Percentiles rank a stretch among this genome's conserved stretches.
phyloP scores from a whole-genome alignment of 192 early-diverging fungal species.

The Phlyctochytrium bullatum region DNA sequence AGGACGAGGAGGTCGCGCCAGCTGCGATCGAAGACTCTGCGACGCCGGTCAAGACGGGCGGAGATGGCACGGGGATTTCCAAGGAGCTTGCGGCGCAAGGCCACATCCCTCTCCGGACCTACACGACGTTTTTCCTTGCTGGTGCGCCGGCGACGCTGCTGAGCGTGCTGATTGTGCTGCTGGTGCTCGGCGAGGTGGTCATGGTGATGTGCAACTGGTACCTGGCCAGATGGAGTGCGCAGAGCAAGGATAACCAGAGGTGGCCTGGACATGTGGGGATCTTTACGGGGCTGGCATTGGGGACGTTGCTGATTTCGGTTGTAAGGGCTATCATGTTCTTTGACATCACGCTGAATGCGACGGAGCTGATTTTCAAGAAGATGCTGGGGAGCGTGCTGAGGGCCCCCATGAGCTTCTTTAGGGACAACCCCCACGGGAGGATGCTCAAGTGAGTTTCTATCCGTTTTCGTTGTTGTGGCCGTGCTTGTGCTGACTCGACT shows the following conservation, averaged over 20 bases:
- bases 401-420: conserved; percentile 59
- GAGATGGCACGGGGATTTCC: no score
- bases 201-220: conserved; percentile 48
- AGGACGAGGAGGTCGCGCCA: conserved; percentile 3
- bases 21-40: conserved; percentile 9
- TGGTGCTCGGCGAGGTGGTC: conserved; percentile 39
- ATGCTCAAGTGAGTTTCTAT: conserved; percentile 53
- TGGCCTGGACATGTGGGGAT: conserved; percentile 33
- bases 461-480: background rate
- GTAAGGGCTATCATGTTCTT: conserved; percentile 54
- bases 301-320: conserved; percentile 46
- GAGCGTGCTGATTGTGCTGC: conserved; percentile 27
- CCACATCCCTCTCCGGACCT: conserved; percentile 28
- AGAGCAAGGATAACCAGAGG: conserved; percentile 33
- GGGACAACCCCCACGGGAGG: conserved; percentile 58
- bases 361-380: conserved; percentile 31
- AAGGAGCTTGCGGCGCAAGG: conserved; percentile 37
- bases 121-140: conserved; percentile 38
- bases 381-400: conserved; percentile 48
- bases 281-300: conserved; percentile 41
- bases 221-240: conserved; percentile 52
- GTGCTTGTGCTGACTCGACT: conserved; percentile 5
- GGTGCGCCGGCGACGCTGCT: conserved; percentile 24
- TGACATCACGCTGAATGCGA: conserved; percentile 36
- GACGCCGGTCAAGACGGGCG: conserved; percentile 1